phyloP scores from a whole-genome alignment of 1,284 basidiomycete species.

The Ustilago sp. region DNA sequence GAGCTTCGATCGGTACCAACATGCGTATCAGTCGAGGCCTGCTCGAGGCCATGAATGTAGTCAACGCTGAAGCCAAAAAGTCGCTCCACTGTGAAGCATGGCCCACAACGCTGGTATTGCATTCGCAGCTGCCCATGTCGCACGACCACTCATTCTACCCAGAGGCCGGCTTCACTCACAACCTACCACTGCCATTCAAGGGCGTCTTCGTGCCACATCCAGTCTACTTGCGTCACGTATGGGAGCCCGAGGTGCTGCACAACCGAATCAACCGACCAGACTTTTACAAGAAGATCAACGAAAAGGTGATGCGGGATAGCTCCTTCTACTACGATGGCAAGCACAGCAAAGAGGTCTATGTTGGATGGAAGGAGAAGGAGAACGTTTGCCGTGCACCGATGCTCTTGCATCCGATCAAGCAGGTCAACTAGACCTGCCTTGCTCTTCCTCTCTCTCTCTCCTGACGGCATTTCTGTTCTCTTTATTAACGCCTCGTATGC shows the following conservation, averaged over 20 bases:
- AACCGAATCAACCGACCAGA: constrained; percentile 66
- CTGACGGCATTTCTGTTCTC: neutral
- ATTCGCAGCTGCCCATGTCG: constrained; percentile 66
- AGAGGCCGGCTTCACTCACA: constrained; percentile 68
- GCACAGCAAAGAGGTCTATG: constrained; percentile 67
- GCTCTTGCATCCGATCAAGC: constrained; percentile 69
- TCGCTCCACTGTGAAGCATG: constrained; percentile 69
- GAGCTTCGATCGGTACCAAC: constrained; percentile 69
- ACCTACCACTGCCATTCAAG: constrained; percentile 68
- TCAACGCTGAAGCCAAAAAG: constrained; percentile 69
- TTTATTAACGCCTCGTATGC: constrained; percentile 10
- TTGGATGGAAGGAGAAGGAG: constrained; percentile 67
- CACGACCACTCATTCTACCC: constrained; percentile 68
- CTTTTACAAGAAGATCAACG: constrained; percentile 69
- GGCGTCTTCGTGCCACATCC: constrained; percentile 69
- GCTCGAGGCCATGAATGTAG: constrained; percentile 69
- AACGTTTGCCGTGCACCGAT: constrained; percentile 67
- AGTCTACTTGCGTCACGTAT: constrained; percentile 69
- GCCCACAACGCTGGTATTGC: constrained; percentile 68
- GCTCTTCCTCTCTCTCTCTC: no score
- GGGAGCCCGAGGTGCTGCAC: constrained; percentile 66
- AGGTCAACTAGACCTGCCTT: constrained; percentile 41
- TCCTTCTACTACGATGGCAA: constrained; percentile 68
- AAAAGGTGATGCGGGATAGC: constrained; percentile 67
- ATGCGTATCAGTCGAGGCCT: constrained; percentile 68